phyloP scores from a whole-genome alignment of 257 asterid genomes.

The Mentha longifolia region DNA sequence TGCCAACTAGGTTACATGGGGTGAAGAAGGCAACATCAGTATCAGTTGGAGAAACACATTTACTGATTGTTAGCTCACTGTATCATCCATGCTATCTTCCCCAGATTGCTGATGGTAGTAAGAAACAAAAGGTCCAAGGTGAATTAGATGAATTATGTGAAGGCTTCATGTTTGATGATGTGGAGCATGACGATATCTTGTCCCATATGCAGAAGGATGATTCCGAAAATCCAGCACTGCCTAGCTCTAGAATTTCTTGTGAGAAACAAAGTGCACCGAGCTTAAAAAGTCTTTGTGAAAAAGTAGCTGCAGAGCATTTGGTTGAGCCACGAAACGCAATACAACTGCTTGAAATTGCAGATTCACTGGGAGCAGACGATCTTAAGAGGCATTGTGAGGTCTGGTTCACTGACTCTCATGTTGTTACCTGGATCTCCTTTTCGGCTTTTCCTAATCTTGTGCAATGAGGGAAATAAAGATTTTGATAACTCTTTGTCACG shows the following conservation, averaged over 20 bases:
- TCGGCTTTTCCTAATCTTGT: background rate
- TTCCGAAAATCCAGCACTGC: slow-evolving; percentile 19
- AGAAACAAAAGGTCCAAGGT: slow-evolving; percentile 44
- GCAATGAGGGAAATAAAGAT: background rate
- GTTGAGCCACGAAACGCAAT: slow-evolving; percentile 90
- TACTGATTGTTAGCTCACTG: slow-evolving; percentile 73
- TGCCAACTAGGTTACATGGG: slow-evolving; percentile 77
- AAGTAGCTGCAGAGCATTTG: slow-evolving; percentile 73
- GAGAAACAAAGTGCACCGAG: slow-evolving; percentile 56
- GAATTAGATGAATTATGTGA: slow-evolving; percentile 64
- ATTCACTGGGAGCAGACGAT: slow-evolving; percentile 80
- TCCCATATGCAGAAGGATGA: slow-evolving; percentile 45
- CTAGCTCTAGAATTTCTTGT: slow-evolving; percentile 28
- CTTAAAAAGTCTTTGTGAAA: slow-evolving; percentile 89
- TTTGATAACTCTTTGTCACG: background rate
- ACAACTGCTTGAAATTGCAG: slow-evolving; percentile 89
- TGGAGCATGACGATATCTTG: slow-evolving; percentile 49
- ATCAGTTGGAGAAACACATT: slow-evolving; percentile 96
- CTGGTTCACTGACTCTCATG: slow-evolving; percentile 19
- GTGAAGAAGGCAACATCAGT: slow-evolving; percentile 90
- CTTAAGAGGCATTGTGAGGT: slow-evolving; percentile 86
- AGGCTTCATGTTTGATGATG: slow-evolving; percentile 71
- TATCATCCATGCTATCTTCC: slow-evolving; percentile 77
- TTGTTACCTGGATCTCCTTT: slow-evolving; percentile 30
- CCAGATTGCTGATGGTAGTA: slow-evolving; percentile 33